Base-by-base conservation (phyloP, 2,329 filamentous ascomycete genomes). In the Fusarium pseudograminearum region DNA sequence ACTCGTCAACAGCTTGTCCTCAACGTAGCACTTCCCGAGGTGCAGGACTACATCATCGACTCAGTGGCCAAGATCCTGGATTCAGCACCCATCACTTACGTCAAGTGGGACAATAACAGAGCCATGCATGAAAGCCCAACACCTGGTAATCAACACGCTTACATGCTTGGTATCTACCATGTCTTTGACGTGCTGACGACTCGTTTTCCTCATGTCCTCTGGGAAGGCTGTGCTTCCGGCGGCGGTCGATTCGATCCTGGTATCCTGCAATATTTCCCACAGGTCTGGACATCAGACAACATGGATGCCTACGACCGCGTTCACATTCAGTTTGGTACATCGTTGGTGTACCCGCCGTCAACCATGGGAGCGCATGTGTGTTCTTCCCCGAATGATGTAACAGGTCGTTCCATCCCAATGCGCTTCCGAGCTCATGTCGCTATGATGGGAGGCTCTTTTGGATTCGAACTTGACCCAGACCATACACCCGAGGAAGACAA, bases 61-160 rank as follows among this genome's bases (percentile, higher is more conserved):
- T 81, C 83, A 0, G 80, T 91, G 5, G 83, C 87, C 4, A 78
- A 80, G 5, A 81, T 91, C 9, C 82, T 91, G 20, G 80, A 85
- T 45, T 84, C 80, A 2, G 83, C 84, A 0, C 79, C 85, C 26
- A 85, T 91, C 47, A 78, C 79, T 12, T 91, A 91, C 64, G 83
- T 91, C 64, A 91, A 91, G 69, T 91, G 89, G 89, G 89, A 91
- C 68, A 89, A 90, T 76, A 91, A 91, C 77, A 81, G 89, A 7
- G 88, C 84, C 2, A 88, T 90, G 45, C 87, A 90, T 72, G 88
- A 91, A 76, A 83, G 83, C 46, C 78, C 87, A 0, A 82, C 81
- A 0, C 87, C 88, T 0, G 80, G 83, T 1, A 84, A 82, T 9
- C 79, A 85, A 69, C 87, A 91, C 73, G 78, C 80, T 3, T 90